A percentile compares a stretch with the other conserved stretches of the same genome.
phyloP scores from a whole-genome alignment of 2,329 filamentous ascomycete species.

The Curvularia lunata region DNA sequence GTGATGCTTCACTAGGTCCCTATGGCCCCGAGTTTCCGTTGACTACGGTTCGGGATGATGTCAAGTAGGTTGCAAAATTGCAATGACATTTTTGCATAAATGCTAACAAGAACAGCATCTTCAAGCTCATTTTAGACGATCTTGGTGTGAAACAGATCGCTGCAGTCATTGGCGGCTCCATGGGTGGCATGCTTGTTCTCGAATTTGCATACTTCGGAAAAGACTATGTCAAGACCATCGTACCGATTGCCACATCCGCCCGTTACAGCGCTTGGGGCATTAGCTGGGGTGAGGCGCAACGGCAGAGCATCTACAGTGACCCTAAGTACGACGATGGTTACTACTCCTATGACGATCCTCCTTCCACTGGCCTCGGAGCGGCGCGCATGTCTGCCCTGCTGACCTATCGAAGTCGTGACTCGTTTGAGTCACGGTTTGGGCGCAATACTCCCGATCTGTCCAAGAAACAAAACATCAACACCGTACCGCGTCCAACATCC shows the following conservation, averaged over 20 bases:
- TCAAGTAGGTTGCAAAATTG: constrained; percentile 68
- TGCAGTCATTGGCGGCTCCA: constrained; percentile 80
- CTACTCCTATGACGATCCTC: constrained; percentile 86
- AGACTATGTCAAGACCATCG: constrained; percentile 79
- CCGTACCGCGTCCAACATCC: constrained; percentile 59
- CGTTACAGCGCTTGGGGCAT: constrained; percentile 89
- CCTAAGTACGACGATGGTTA: constrained; percentile 99
- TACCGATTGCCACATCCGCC: constrained; percentile 84
- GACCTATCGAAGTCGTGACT: constrained; percentile 95
- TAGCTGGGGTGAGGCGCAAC: constrained; percentile 87
- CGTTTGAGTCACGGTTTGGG: constrained; percentile 94
- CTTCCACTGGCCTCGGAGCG: constrained; percentile 83
- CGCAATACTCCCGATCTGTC: constrained; percentile 88
- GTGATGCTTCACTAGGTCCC: constrained; percentile 71
- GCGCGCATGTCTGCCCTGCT: constrained; percentile 96
- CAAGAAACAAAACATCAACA: constrained; percentile 81
- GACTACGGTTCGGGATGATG: constrained; percentile 94
- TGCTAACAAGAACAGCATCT: constrained; percentile 61
- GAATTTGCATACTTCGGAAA: constrained; percentile 92
- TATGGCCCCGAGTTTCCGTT: constrained; percentile 97
- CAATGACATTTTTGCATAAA: background rate
- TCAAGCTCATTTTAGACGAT: constrained; percentile 80
- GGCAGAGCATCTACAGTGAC: constrained; percentile 95
- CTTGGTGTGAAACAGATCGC: constrained; percentile 80
- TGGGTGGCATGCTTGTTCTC: constrained; percentile 89